Conservation (phyloP, 1,139 yeast species). For the Yarrowia galli region DNA sequence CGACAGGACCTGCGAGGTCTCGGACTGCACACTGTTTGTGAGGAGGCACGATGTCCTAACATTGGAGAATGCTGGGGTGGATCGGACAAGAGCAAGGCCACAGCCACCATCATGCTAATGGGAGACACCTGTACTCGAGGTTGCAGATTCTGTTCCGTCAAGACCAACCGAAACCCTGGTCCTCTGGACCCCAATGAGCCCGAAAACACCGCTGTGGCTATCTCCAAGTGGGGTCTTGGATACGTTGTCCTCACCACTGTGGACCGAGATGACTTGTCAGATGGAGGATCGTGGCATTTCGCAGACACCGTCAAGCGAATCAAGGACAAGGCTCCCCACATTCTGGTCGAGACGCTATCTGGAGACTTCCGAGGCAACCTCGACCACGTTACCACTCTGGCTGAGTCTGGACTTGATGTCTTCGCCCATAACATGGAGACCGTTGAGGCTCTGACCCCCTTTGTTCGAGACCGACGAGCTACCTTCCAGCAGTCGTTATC, state of each 20-base stretch:
- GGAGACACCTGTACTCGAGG: conserved; percentile 99
- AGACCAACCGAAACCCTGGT: conserved; percentile 85
- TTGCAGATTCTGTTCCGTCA: conserved; percentile 96
- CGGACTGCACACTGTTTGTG: conserved; percentile 93
- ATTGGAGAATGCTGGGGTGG: conserved; percentile 99
- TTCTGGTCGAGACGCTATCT: conserved; percentile 88
- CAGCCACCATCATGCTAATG: conserved; percentile 97
- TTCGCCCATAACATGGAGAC: conserved; percentile 98
- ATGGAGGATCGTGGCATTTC: conserved; percentile 93
- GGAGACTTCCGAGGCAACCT: conserved; percentile 96
- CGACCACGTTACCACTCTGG: conserved; percentile 79
- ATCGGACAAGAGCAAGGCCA: conserved; percentile 87
- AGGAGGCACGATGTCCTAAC: conserved; percentile 98
- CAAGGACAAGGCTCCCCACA: conserved; percentile 88
- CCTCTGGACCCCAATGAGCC: conserved; percentile 97
- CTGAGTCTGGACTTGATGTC: conserved; percentile 88
- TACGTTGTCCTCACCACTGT: conserved; percentile 97
- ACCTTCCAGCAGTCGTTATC: conserved; percentile 87
- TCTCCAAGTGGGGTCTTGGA: conserved; percentile 97
- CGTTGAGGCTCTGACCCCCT: conserved; percentile 93
- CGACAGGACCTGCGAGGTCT: conserved; percentile 88
- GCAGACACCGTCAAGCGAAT: conserved; percentile 85
- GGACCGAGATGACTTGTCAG: conserved; percentile 92
- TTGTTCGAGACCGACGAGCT: conserved; percentile 95
- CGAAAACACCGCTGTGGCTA: conserved; percentile 96